Evolutionary conservation across 2,329 filamentous ascomycete species (phyloP).

Genomic region (Ophiocordyceps unilateralis): DNA sequence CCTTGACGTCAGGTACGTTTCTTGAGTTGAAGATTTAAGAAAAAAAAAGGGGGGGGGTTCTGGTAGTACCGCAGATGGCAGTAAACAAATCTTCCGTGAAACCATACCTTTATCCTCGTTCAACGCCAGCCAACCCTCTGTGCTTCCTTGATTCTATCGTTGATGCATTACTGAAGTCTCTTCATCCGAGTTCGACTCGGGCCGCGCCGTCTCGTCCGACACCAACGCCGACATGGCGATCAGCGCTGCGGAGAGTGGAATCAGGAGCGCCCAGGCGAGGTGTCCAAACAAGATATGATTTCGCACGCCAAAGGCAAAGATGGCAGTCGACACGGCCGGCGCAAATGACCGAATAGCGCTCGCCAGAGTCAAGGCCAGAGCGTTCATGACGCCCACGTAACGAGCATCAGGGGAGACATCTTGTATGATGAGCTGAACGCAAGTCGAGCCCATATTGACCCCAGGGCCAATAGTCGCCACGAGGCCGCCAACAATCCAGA

Average conservation of each 20-base stretch:
- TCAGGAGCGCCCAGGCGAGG: slow-evolving; percentile 17
- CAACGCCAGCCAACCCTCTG: too few species aligned
- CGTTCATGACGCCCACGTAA: slow-evolving; percentile 55
- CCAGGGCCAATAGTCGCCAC: slow-evolving; percentile 38
- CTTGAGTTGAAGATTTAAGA: too few species aligned
- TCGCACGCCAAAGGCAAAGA: slow-evolving; percentile 51
- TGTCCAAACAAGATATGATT: slow-evolving; percentile 46
- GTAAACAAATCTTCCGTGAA: too few species aligned
- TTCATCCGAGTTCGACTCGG: too few species aligned
- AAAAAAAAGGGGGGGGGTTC: too few species aligned
- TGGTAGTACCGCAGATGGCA: too few species aligned
- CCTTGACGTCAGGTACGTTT: too few species aligned
- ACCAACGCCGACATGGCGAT: slow-evolving; percentile 9
- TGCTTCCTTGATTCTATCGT: too few species aligned
- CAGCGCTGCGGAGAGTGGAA: slow-evolving; percentile 13
- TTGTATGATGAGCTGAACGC: slow-evolving; percentile 56
- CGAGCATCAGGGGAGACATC: slow-evolving; percentile 49
- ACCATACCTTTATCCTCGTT: too few species aligned
- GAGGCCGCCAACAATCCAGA: slow-evolving; percentile 33
- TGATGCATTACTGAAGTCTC: too few species aligned
- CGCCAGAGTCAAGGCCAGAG: slow-evolving; percentile 35
- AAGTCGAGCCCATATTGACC: slow-evolving; percentile 54
- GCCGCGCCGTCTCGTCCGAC: slow-evolving; percentile 8
- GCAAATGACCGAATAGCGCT: slow-evolving; percentile 47
- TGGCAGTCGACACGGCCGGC: slow-evolving; percentile 45